phyloP scores from a whole-genome alignment of 352 stramenopile genomes.

The Phytophthora europaea region DNA sequence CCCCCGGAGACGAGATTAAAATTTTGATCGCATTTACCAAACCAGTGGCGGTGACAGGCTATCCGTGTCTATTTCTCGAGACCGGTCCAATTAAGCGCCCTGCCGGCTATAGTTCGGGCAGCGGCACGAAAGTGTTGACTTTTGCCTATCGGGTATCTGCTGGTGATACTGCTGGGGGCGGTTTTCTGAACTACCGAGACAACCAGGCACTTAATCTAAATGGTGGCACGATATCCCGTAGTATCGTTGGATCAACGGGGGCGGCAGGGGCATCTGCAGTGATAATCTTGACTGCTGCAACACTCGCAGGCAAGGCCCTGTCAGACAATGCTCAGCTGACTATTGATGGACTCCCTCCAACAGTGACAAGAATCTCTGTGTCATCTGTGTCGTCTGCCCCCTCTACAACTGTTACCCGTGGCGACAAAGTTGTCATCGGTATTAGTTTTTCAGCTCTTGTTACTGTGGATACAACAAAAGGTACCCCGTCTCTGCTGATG shows the following conservation, averaged over 20 bases:
- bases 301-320: conserved; percentile 48
- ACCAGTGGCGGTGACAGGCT: conserved; percentile 69
- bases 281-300: conserved; percentile 51
- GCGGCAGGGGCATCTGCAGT: conserved; percentile 29
- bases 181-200: conserved; percentile 77
- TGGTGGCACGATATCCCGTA: conserved; percentile 67
- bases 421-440: conserved; percentile 56
- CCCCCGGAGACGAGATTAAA: conserved; percentile 70
- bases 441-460: conserved; percentile 77
- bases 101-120: conserved; percentile 71
- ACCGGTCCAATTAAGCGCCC: conserved; percentile 75
- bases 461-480: conserved; percentile 62
- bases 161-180: conserved; percentile 65
- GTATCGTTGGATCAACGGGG: conserved; percentile 14
- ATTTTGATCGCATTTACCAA: conserved; percentile 84
- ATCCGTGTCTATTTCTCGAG: conserved; percentile 78
- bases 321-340: conserved; percentile 60
- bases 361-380: conserved; percentile 52
- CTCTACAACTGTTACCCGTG: conserved; percentile 52
- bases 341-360: conserved; percentile 66
- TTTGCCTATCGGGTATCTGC: conserved; percentile 82
- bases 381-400: conserved; percentile 44
- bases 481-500: conserved; percentile 65
- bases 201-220: conserved; percentile 71
- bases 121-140: conserved; percentile 63